A percentile compares a stretch with the other conserved stretches of the same genome.
phyloP scores from a whole-genome alignment of 345 rosid species.

The Geranium rotundifolium region DNA sequence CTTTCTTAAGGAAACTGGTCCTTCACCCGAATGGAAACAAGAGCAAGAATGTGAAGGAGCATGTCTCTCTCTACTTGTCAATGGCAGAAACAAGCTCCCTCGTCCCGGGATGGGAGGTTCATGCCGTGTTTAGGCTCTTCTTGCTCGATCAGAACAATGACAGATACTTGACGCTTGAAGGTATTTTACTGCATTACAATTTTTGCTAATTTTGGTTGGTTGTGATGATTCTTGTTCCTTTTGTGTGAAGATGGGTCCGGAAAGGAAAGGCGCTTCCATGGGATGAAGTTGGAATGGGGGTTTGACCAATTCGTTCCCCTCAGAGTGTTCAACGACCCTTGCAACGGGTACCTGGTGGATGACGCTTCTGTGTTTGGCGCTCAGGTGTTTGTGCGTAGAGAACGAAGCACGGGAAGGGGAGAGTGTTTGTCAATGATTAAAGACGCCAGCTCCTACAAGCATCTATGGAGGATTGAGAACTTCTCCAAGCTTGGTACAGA shows the following conservation, averaged over 20 bases:
- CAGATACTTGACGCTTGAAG: slow-evolving; percentile 25
- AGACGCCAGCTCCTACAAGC: slow-evolving; percentile 6
- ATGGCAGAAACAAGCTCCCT: slow-evolving; percentile 31
- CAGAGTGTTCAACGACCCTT: slow-evolving; percentile 12
- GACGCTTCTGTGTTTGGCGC: slow-evolving; percentile 32
- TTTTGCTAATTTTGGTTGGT: background rate
- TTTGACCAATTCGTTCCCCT: slow-evolving; percentile 24
- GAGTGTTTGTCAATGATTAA: slow-evolving; percentile 22
- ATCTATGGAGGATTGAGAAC: slow-evolving; percentile 28
- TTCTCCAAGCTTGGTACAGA: slow-evolving; percentile 14
- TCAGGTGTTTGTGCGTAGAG: slow-evolving; percentile 30
- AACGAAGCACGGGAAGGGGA: slow-evolving; percentile 20
- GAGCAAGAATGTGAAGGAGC: slow-evolving; percentile 38
- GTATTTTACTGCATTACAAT: slow-evolving; percentile 3
- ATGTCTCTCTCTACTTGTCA: slow-evolving; percentile 44
- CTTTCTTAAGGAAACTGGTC: slow-evolving; percentile 37
- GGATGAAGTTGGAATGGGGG: slow-evolving; percentile 28
- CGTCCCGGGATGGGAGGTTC: slow-evolving; percentile 39
- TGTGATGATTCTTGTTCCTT: background rate
- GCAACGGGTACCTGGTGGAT: slow-evolving; percentile 27
- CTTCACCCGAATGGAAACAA: slow-evolving; percentile 56
- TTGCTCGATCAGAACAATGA: slow-evolving; percentile 34
- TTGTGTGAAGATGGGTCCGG: slow-evolving; percentile 19
- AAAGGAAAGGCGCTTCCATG: slow-evolving; percentile 25
- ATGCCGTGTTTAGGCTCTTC: slow-evolving; percentile 32